phyloP scores from a whole-genome alignment of 495 filamentous ascomycete genomes.

The Podospora sp. region DNA sequence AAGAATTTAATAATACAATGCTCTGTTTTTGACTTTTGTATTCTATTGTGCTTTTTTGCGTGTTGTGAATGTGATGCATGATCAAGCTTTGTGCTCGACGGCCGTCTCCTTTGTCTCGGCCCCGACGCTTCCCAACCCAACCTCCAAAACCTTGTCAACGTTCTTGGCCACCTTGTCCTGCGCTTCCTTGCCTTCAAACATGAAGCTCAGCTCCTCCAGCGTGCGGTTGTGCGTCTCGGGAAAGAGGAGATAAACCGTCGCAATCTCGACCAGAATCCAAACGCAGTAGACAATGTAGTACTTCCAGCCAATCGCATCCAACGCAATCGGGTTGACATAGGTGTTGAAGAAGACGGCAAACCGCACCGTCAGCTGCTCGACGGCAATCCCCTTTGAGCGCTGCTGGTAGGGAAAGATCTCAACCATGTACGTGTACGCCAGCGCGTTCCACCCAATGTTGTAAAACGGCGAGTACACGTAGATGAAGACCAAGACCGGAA shows the following conservation, averaged over 20 bases:
- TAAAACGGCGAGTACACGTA: conserved; percentile 63
- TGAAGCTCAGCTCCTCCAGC: conserved; percentile 47
- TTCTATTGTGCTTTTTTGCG: not conserved
- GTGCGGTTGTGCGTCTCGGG: conserved; percentile 63
- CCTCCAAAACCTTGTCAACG: conserved; percentile 40
- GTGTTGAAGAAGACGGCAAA: conserved; percentile 56
- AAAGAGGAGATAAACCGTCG: conserved; percentile 61
- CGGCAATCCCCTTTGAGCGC: conserved; percentile 59
- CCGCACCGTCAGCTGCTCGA: conserved; percentile 60
- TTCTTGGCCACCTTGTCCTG: conserved; percentile 40
- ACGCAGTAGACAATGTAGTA: conserved; percentile 65
- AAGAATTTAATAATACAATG: not conserved
- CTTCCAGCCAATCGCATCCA: conserved; percentile 60
- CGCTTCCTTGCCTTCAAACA: conserved; percentile 44
- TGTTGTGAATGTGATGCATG: not conserved
- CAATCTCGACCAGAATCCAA: conserved; percentile 58
- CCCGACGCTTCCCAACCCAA: conserved; percentile 30
- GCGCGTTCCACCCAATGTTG: conserved; percentile 65
- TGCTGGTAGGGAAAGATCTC: conserved; percentile 64
- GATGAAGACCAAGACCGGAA: conserved; percentile 61
- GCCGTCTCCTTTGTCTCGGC: not conserved
- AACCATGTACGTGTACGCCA: conserved; percentile 60
- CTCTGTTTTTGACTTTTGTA: not conserved
- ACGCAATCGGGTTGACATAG: conserved; percentile 66
- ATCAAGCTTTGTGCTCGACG: not conserved